These are phyloP conservation scores for Tephrocybe sp. DNA, from an alignment of 768 basidiomycete species.

Conservation along the genomic window DNA sequence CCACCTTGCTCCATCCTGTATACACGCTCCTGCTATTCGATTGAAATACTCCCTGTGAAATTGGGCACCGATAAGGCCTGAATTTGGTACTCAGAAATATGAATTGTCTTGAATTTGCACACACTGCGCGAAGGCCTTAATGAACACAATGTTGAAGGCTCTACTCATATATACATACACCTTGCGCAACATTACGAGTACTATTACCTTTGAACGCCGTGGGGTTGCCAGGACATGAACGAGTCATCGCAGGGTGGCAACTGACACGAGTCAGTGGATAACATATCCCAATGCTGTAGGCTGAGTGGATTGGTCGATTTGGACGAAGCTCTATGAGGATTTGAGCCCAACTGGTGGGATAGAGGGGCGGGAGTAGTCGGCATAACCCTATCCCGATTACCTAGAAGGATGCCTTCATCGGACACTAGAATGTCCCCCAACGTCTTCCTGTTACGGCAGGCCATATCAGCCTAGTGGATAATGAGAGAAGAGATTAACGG, in stretches of 20 bases:
- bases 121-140: not conserved
- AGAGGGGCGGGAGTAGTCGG: slow-evolving; percentile 9
- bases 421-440: slow-evolving; percentile 36
- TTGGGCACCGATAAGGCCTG: too few species aligned
- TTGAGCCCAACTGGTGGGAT: slow-evolving; percentile 13
- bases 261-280: slow-evolving; percentile 22
- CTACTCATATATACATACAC: too few species aligned
- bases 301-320: slow-evolving; percentile 13
- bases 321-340: slow-evolving; percentile 11
- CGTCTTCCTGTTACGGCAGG: slow-evolving; percentile 32
- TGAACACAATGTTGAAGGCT: not conserved
- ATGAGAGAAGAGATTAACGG: not conserved
- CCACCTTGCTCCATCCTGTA: too few species aligned
- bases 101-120: too few species aligned
- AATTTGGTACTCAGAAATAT: too few species aligned
- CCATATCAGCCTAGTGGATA: slow-evolving; percentile 12
- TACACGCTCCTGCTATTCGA: too few species aligned
- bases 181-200: not conserved
- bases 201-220: slow-evolving; percentile 17
- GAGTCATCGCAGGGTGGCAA: slow-evolving; percentile 48
- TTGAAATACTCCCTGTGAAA: too few species aligned
- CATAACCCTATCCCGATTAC: slow-evolving; percentile 15
- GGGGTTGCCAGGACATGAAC: slow-evolving; percentile 64
- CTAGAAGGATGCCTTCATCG: slow-evolving; percentile 21
- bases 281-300: slow-evolving; percentile 30